Conservation (phyloP, 139 green algal species). For the Coelastrella sp. region DNA sequence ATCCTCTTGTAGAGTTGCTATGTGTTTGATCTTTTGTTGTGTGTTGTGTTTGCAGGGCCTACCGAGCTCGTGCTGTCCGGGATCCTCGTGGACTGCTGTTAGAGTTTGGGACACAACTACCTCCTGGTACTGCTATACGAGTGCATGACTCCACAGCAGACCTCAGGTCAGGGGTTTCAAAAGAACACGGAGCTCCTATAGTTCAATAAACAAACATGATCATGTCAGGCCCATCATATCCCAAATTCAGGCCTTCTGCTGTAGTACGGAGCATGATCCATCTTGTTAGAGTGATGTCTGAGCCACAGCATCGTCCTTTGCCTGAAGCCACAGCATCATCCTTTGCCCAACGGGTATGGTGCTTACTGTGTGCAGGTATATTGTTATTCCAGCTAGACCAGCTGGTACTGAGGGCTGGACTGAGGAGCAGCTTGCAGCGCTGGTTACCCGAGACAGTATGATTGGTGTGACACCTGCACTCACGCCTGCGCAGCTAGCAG, state of each 20-base stretch:
- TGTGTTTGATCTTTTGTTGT: too few species aligned
- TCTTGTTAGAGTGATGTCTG: too few species aligned
- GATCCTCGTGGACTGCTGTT: conserved; percentile 55
- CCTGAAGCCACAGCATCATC: too few species aligned
- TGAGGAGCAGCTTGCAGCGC: conserved; percentile 46
- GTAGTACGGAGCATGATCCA: too few species aligned
- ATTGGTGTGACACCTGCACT: conserved; percentile 58
- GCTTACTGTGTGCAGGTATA: conserved; percentile 63
- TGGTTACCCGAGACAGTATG: conserved; percentile 66
- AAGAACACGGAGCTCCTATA: too few species aligned
- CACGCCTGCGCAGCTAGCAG: conserved; percentile 1
- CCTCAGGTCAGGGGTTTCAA: conserved; percentile 22
- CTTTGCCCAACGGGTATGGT: too few species aligned
- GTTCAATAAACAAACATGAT: too few species aligned
- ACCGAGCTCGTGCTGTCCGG: conserved; percentile 55
- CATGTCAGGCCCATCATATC: too few species aligned
- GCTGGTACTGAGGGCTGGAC: conserved; percentile 62
- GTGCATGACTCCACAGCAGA: conserved; percentile 66
- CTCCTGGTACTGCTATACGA: conserved; percentile 20
- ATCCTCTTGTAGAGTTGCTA: too few species aligned
- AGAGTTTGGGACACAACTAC: conserved; percentile 65
- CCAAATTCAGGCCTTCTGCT: too few species aligned
- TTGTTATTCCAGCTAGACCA: conserved; percentile 63
- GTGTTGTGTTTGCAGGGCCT: conserved; percentile 30
- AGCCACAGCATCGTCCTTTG: too few species aligned